These are phyloP conservation scores for Furcasterigmium furcatum DNA, from an alignment of 2,329 filamentous ascomycete species.

Conservation along the genomic window DNA sequence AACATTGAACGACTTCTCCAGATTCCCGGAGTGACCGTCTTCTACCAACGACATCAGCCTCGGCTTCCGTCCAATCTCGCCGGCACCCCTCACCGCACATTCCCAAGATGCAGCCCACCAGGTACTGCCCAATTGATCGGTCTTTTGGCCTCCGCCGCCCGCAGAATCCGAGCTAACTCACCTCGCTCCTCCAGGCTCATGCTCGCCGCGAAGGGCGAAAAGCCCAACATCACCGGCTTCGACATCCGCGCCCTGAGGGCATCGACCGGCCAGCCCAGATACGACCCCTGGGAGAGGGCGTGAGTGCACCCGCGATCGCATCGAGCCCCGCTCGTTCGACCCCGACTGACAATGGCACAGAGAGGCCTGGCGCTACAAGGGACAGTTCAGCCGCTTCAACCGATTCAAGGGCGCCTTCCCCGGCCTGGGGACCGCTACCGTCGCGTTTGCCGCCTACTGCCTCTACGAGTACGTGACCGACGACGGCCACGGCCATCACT, in stretches of 20 bases:
- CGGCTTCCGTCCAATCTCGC: slow-evolving; percentile 12
- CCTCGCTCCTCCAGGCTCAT: slow-evolving; percentile 36
- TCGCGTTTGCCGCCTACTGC: slow-evolving; percentile 88
- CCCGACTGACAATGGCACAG: slow-evolving; percentile 41
- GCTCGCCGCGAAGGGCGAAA: slow-evolving; percentile 46
- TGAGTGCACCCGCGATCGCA: slow-evolving; percentile 39
- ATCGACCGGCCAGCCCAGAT: slow-evolving; percentile 59
- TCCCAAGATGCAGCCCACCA: slow-evolving; percentile 21
- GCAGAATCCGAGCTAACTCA: slow-evolving; percentile 4
- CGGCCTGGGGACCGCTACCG: slow-evolving; percentile 86
- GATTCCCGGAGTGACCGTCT: background rate
- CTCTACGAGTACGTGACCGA: slow-evolving; percentile 83
- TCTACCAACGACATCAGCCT: slow-evolving; percentile 12
- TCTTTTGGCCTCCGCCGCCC: background rate
- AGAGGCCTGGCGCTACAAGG: slow-evolving; percentile 92
- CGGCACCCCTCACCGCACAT: slow-evolving; percentile 6
- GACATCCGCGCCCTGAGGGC: slow-evolving; percentile 77
- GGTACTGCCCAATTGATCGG: slow-evolving; percentile 10
- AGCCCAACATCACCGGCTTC: slow-evolving; percentile 88
- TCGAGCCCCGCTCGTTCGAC: background rate
- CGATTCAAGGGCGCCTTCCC: slow-evolving; percentile 85
- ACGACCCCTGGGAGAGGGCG: slow-evolving; percentile 66
- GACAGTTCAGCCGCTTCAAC: slow-evolving; percentile 83
- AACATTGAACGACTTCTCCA: too few species aligned
- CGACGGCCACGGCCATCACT: slow-evolving; percentile 62